Evolutionary conservation across 108 stramenopile species (phyloP).

Genomic region (Cyclostephanos tholiformis): DNA sequence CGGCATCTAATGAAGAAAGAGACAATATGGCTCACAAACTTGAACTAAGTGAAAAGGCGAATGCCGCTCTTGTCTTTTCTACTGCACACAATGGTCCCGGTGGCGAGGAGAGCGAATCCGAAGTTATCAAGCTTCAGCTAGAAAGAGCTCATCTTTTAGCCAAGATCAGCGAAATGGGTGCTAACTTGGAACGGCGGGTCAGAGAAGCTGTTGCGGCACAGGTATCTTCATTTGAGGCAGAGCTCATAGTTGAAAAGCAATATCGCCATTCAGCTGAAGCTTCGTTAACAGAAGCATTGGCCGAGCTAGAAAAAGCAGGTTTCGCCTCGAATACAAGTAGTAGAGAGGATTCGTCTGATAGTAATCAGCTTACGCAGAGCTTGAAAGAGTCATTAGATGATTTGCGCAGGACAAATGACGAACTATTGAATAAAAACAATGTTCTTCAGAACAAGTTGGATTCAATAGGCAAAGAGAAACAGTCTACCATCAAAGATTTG

Average conservation of each 20-base stretch:
- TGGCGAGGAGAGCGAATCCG: slow-evolving; percentile 49
- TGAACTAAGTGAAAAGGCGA: slow-evolving; percentile 69
- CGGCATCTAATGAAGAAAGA: slow-evolving; percentile 63
- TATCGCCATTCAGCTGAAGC: slow-evolving; percentile 60
- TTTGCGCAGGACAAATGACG: slow-evolving; percentile 20
- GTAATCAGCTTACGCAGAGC: slow-evolving; percentile 10
- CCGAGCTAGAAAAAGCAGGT: slow-evolving; percentile 47
- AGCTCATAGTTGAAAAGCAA: slow-evolving; percentile 75
- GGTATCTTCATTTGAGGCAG: slow-evolving; percentile 64
- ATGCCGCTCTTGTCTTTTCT: slow-evolving; percentile 58
- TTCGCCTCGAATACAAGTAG: neutral
- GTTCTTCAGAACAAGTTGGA: slow-evolving; percentile 39
- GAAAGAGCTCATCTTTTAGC: slow-evolving; percentile 79
- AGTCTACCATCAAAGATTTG: slow-evolving; percentile 36
- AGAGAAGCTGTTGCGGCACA: slow-evolving; percentile 73
- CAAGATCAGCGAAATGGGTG: slow-evolving; percentile 60
- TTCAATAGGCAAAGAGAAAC: slow-evolving; percentile 16
- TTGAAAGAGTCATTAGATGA: slow-evolving; percentile 28
- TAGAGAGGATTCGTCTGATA: slow-evolving; percentile 7
- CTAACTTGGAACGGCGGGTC: slow-evolving; percentile 64
- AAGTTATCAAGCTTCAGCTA: slow-evolving; percentile 62
- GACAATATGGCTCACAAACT: slow-evolving; percentile 68
- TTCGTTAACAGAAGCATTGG: slow-evolving; percentile 45
- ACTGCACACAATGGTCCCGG: slow-evolving; percentile 25
- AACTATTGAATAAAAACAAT: slow-evolving; percentile 28